Evolutionary conservation across 2,329 filamentous ascomycete species (phyloP).

Genomic region (Rhinocladiella mackenziei): DNA sequence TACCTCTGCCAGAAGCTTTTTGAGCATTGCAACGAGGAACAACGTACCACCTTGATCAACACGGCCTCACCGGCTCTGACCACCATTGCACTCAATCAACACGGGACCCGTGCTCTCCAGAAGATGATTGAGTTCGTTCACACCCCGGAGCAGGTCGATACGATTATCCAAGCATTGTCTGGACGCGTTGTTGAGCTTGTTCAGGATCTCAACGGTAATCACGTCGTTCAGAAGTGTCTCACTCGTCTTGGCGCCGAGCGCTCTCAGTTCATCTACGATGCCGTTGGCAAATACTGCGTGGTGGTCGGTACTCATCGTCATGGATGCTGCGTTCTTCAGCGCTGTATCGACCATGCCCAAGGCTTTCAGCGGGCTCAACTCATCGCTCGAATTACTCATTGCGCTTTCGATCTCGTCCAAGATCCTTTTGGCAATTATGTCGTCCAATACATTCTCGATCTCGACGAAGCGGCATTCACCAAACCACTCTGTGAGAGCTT

Average conservation of each 20-base stretch:
- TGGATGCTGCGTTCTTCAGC: constrained; percentile 94
- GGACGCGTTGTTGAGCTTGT: constrained; percentile 88
- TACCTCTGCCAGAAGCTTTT: constrained; percentile 98
- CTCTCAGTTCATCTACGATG: constrained; percentile 94
- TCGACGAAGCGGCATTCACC: constrained; percentile 82
- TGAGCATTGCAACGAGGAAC: constrained; percentile 90
- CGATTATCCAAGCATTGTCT: constrained; percentile 80
- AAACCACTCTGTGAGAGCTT: constrained; percentile 83
- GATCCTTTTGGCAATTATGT: constrained; percentile 99
- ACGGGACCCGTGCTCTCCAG: constrained; percentile 91
- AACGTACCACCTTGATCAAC: constrained; percentile 87
- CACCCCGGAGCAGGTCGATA: constrained; percentile 70
- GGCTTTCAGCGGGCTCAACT: constrained; percentile 83
- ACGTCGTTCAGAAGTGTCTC: constrained; percentile 98
- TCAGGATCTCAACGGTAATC: constrained; percentile 95
- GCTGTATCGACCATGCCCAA: constrained; percentile 95
- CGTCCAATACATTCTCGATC: constrained; percentile 95
- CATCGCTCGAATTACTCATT: constrained; percentile 78
- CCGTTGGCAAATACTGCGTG: constrained; percentile 80
- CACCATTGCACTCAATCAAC: constrained; percentile 91
- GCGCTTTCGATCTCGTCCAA: constrained; percentile 85
- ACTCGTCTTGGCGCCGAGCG: constrained; percentile 84
- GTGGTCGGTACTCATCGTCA: constrained; percentile 94
- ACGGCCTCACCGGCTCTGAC: constrained; percentile 86
- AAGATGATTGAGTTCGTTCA: constrained; percentile 99